phyloP scores from a whole-genome alignment of 495 filamentous ascomycete species.

The Neurospora sublineolata region DNA sequence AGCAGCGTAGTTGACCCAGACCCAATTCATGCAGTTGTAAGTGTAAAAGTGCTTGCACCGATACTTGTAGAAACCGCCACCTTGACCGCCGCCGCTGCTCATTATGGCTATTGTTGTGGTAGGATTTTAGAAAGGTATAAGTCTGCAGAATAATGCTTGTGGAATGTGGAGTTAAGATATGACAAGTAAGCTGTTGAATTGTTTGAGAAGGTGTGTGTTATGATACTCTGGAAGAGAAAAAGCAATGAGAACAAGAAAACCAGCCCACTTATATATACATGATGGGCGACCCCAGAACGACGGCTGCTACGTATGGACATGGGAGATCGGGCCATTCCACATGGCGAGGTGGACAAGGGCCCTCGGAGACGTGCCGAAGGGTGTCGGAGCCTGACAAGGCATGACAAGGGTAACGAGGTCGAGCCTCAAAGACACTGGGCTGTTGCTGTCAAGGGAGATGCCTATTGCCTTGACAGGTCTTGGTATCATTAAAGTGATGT shows the following conservation, averaged over 20 bases:
- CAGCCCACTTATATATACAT: background rate
- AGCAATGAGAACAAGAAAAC: background rate
- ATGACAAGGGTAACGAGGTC: background rate
- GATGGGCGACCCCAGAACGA: background rate
- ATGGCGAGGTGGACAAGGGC: background rate
- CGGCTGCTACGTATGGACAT: background rate
- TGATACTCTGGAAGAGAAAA: background rate
- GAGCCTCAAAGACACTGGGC: background rate
- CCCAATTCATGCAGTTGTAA: constrained; percentile 49
- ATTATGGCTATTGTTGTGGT: background rate
- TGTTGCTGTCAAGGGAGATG: background rate
- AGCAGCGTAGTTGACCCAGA: constrained; percentile 46
- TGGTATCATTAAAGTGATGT: background rate
- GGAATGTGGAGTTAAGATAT: background rate
- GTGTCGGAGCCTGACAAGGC: background rate
- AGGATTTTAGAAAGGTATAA: background rate
- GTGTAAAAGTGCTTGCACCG: constrained; percentile 50
- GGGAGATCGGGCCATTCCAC: background rate
- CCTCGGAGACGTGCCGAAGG: background rate
- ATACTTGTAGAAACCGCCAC: constrained; percentile 49
- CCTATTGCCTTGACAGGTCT: background rate
- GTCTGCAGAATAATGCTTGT: background rate
- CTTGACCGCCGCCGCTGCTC: constrained; percentile 5
- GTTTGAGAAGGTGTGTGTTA: background rate
- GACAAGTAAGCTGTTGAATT: background rate